Conservation (phyloP, 2,329 filamentous ascomycete species). For the Fusarium sp. region DNA sequence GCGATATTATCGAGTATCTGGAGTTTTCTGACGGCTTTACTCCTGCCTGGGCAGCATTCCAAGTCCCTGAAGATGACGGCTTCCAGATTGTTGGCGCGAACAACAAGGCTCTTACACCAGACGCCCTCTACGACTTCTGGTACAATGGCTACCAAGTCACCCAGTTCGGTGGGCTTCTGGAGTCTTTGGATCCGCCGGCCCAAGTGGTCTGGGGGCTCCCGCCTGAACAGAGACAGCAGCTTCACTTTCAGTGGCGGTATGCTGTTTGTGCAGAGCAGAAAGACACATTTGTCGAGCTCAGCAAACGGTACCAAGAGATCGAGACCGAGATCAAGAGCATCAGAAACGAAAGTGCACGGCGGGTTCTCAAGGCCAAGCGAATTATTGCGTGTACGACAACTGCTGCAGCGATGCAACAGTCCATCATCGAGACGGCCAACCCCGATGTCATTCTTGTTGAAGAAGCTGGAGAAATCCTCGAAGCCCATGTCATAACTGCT, state of each 20-base stretch:
- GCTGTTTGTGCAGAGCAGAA: slow-evolving; percentile 64
- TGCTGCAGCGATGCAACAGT: slow-evolving; percentile 71
- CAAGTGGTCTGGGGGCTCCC: slow-evolving; percentile 65
- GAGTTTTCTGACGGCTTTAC: slow-evolving; percentile 65
- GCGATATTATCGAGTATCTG: slow-evolving; percentile 55
- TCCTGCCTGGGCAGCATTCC: slow-evolving; percentile 68
- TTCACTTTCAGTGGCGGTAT: slow-evolving; percentile 56
- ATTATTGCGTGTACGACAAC: slow-evolving; percentile 80
- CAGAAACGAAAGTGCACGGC: slow-evolving; percentile 55
- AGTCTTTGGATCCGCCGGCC: slow-evolving; percentile 40
- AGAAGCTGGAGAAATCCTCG: slow-evolving; percentile 80
- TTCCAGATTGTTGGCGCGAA: slow-evolving; percentile 59
- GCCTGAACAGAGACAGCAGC: slow-evolving; percentile 47
- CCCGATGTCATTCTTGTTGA: slow-evolving; percentile 75
- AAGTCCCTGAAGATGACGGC: slow-evolving; percentile 59
- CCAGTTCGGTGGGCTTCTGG: neutral
- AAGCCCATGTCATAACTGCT: slow-evolving; percentile 71
- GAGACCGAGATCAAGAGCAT: slow-evolving; percentile 57
- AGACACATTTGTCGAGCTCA: slow-evolving; percentile 52
- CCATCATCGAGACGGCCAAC: slow-evolving; percentile 63
- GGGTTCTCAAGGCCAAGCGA: slow-evolving; percentile 62
- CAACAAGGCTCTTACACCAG: slow-evolving; percentile 55
- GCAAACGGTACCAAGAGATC: slow-evolving; percentile 54
- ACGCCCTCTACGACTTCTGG: slow-evolving; percentile 39
- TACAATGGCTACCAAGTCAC: neutral